Percentiles rank a stretch among this genome's conserved stretches.
Evolutionary conservation across 208 protist genomes (phyloP).

Genomic region (Trichomonas vaginalis): DNA sequence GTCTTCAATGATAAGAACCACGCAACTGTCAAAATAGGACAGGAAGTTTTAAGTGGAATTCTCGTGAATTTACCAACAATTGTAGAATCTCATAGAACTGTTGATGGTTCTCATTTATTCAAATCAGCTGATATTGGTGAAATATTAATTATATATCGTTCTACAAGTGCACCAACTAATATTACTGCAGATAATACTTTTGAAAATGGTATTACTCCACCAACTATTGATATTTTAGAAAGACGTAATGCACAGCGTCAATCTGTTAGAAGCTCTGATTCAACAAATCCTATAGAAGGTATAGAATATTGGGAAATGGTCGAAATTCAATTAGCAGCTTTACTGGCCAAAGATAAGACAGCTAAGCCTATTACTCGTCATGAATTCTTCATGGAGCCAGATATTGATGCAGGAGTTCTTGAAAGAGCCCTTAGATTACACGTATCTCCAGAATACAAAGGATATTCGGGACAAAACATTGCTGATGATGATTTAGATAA

Average conservation of each 20-base stretch:
- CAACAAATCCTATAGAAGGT: background rate
- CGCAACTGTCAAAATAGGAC: background rate
- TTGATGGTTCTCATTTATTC: background rate
- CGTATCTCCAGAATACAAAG: background rate
- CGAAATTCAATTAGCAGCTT: background rate
- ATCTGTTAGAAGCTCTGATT: background rate
- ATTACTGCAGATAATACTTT: background rate
- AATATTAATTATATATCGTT: background rate
- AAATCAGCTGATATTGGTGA: conserved; percentile 15
- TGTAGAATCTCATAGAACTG: conserved; percentile 2
- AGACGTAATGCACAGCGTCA: background rate
- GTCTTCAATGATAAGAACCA: background rate
- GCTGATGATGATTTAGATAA: background rate
- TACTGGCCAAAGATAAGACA: background rate
- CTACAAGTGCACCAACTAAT: background rate
- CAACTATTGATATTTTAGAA: background rate
- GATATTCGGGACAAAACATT: background rate
- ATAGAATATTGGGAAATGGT: conserved; percentile 18
- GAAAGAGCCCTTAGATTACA: background rate
- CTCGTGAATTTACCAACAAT: background rate
- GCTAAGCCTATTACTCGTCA: background rate
- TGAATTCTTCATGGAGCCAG: background rate
- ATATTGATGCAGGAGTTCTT: background rate
- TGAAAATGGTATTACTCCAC: background rate
- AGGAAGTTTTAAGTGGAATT: background rate